These are phyloP conservation scores for Byssochlamys sp. DNA, from an alignment of 2,329 filamentous ascomycete genomes.

Conservation along the genomic window DNA sequence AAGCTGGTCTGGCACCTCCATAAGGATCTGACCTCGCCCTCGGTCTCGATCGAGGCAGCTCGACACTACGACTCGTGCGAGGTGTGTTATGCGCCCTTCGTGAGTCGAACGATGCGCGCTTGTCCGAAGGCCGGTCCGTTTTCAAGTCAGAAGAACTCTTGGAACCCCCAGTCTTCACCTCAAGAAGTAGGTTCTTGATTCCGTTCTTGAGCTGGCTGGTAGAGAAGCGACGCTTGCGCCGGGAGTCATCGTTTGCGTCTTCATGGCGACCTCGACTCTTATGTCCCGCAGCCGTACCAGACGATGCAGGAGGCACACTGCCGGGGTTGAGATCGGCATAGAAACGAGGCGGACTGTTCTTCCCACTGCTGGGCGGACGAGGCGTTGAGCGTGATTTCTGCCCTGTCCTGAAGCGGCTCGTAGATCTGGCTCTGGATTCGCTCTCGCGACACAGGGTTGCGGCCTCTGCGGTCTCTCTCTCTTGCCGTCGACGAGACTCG, in stretches of 20 bases:
- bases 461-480: not conserved
- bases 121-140: not conserved
- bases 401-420: not conserved
- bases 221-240: not conserved
- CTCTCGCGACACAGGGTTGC: not conserved
- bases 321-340: slow-evolving; percentile 4
- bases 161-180: not conserved
- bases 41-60: not conserved
- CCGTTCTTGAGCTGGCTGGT: not conserved
- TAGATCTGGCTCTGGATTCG: not conserved
- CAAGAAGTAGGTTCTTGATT: not conserved
- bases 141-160: not conserved
- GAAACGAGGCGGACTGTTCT: slow-evolving; percentile 1
- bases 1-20: not conserved
- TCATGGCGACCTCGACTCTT: not conserved
- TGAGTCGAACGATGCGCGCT: not conserved
- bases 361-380: not conserved
- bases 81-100: not conserved
- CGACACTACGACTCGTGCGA: not conserved
- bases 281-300: not conserved
- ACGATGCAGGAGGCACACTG: not conserved
- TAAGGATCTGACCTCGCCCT: not conserved
- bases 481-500: not conserved
- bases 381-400: not conserved
- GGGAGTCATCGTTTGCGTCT: not conserved